phyloP scores from a whole-genome alignment of 441 rosid genomes.

The Syzygium syzygioides region DNA sequence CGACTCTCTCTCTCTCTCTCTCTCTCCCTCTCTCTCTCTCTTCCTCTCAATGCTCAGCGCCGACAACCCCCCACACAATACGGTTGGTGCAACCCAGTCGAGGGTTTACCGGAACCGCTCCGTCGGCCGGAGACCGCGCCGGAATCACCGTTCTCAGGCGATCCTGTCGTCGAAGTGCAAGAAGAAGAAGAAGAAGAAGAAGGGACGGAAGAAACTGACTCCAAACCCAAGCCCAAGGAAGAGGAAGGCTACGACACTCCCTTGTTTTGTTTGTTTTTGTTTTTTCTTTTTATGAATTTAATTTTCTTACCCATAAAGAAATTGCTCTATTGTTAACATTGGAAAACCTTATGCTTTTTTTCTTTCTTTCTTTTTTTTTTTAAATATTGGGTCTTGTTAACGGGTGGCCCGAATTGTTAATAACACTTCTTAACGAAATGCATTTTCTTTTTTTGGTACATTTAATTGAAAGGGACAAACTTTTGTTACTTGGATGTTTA shows the following conservation, averaged over 20 bases:
- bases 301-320: neutral
- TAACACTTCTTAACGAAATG: neutral
- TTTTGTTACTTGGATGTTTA: fast-evolving
- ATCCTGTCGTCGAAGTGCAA: neutral
- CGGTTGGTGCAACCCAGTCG: neutral
- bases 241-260: neutral
- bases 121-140: neutral
- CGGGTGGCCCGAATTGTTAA: neutral
- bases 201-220: neutral
- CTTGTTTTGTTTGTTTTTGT: neutral
- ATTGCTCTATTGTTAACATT: neutral
- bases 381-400: neutral
- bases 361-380: neutral
- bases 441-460: neutral
- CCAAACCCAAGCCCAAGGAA: neutral
- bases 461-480: neutral
- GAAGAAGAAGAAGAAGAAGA: neutral
- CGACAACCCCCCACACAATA: neutral
- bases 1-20: neutral
- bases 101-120: neutral
- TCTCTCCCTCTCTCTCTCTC: neutral
- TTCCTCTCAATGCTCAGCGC: neutral
- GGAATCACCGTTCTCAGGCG: neutral
- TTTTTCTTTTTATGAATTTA: neutral
- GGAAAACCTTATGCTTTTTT: neutral